Conservation (phyloP, 495 filamentous ascomycete genomes). For the Hypoxylon intermedium region DNA sequence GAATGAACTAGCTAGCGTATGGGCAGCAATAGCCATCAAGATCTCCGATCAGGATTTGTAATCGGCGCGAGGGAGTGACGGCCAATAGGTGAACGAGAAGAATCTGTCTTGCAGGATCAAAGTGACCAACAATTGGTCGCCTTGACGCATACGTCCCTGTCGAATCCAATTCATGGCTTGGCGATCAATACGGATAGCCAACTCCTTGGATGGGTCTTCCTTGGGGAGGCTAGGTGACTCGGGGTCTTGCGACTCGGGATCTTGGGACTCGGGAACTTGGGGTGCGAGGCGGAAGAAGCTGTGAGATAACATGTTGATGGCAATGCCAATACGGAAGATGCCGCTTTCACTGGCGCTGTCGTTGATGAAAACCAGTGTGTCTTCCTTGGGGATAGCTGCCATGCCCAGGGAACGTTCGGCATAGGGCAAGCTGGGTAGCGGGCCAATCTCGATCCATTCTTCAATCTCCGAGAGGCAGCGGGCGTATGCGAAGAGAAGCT, state of each 20-base stretch:
- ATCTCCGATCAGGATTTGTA: too few relatives aligned
- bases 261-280: background rate
- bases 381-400: conserved; percentile 13
- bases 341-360: background rate
- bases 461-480: background rate
- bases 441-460: background rate
- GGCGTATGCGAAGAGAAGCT: background rate
- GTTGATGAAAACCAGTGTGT: conserved; percentile 10
- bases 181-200: conserved; percentile 1
- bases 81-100: background rate
- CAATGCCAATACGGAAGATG: background rate
- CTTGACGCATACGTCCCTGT: background rate
- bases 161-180: background rate
- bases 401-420: too few relatives aligned
- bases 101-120: background rate
- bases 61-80: too few relatives aligned
- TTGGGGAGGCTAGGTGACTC: too few relatives aligned
- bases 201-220: background rate
- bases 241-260: too few relatives aligned
- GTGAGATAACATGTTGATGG: background rate
- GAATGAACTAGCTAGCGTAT: too few relatives aligned
- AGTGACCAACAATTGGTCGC: background rate
- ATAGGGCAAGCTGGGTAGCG: background rate
- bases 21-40: too few relatives aligned
- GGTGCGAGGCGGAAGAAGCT: background rate